These are phyloP conservation scores for Vanilla planifolia DNA, from an alignment of 106 monocot species.

Conservation along the genomic window DNA sequence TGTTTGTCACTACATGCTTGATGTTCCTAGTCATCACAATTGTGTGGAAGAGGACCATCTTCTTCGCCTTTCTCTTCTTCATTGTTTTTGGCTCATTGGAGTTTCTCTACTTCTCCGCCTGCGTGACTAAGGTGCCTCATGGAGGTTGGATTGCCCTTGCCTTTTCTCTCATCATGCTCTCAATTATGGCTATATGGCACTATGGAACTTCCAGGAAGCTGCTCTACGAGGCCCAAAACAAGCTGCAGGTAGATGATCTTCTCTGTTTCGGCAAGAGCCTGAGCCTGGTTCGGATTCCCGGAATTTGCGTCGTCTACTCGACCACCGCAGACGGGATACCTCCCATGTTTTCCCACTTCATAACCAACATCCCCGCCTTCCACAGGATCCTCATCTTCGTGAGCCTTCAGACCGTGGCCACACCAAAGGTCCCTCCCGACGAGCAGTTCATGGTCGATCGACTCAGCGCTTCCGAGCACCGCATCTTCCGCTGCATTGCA, in stretches of 20 bases:
- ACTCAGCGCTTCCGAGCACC: conserved; percentile 34
- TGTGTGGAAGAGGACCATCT: conserved; percentile 46
- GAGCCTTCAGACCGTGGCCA: conserved; percentile 30
- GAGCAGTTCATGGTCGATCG: conserved; percentile 50
- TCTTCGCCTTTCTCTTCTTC: conserved; percentile 33
- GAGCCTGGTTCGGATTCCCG: conserved; percentile 63
- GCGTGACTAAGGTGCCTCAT: conserved; percentile 48
- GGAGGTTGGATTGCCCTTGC: conserved; percentile 77
- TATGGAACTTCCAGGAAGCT: conserved; percentile 67
- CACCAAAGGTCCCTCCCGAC: conserved; percentile 38
- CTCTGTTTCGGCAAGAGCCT: conserved; percentile 34
- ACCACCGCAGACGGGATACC: conserved; percentile 34
- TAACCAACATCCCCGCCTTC: conserved; percentile 78
- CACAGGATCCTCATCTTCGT: conserved; percentile 63
- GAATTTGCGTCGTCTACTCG: conserved; percentile 54
- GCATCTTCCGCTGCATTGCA: conserved; percentile 46
- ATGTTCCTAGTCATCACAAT: conserved; percentile 78
- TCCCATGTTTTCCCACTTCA: conserved; percentile 73
- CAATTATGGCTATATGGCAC: conserved; percentile 52
- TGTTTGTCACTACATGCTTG: conserved; percentile 80
- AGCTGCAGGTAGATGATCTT: conserved; percentile 40
- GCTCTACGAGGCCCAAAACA: conserved; percentile 57
- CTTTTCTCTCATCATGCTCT: conserved; percentile 37
- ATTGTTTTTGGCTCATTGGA: conserved; percentile 61
- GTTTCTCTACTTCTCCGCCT: conserved; percentile 68